Base-by-base conservation (phyloP, 495 filamentous ascomycete species). In the Talaromyces thailandensis region DNA sequence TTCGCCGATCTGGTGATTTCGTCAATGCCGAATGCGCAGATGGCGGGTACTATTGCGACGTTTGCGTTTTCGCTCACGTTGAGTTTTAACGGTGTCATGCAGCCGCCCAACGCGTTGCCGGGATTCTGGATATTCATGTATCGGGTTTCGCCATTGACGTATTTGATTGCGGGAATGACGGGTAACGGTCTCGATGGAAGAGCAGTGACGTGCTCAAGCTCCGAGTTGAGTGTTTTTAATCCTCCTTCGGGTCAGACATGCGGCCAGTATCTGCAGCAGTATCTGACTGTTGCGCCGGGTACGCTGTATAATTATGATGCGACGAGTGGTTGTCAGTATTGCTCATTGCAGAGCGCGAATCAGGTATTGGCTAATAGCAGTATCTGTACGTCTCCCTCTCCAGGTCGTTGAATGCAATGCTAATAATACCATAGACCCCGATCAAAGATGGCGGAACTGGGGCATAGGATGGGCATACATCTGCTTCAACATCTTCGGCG, bases 111-210 rank as follows among this genome's bases (percentile, higher is more conserved):
- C 6, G 76, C 74, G 6, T 70, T 84, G 1, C 79, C 77, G 2
- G 75, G 75, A 11, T 92, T 83, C 73, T 85, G 82, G 82, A 75
- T 76, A 61, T 84, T 82, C 75, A 84, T 84, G 81, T 83, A 84
- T 67, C 73, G 75, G 55, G 70, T 79, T 50, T 78, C 76, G 0
- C 81, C 82, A 0, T 69, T 84, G 52, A 86, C 83, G 1, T 89
- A 87, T 64, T 71, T 85, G 12, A 75, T 87, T 53, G 73, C 80
- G 23, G 81, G 80, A 26, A 69, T 86, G 53, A 75, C 79, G 0
- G 74, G 65, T 4, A 81, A 82, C 12, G 78, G 75, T 6, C 71
- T 84, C 55, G 75, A 80, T 56, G 70, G 67, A 2, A 67, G 76
- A 3, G 55, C 63, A 0, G 77, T 86, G 32, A 58, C 65, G 6